phyloP scores from a whole-genome alignment of 345 rosid genomes.

The Dovyalis caffra region DNA sequence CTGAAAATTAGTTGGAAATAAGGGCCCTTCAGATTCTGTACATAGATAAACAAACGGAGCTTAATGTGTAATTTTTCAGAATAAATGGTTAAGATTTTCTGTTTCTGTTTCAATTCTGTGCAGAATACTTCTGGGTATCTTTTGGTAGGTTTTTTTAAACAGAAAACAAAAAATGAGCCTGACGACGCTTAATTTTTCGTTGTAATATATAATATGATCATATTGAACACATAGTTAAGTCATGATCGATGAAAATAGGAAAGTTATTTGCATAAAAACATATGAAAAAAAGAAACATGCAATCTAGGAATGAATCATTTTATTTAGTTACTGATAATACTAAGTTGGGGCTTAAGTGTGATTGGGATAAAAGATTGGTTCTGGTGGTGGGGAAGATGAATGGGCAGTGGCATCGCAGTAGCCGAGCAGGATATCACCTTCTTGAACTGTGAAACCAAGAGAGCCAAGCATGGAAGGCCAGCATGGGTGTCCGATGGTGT shows the following conservation, averaged over 20 bases:
- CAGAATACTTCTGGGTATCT: too few relatives aligned
- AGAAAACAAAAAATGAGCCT: too few relatives aligned
- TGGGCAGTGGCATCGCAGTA: not conserved
- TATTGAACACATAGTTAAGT: too few relatives aligned
- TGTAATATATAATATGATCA: too few relatives aligned
- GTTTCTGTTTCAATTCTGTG: too few relatives aligned
- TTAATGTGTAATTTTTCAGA: not conserved
- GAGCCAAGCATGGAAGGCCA: not conserved
- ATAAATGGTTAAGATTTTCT: too few relatives aligned
- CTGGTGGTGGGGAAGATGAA: not conserved
- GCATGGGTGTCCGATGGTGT: not conserved
- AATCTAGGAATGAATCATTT: not conserved
- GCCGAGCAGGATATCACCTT: not conserved
- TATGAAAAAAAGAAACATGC: not conserved
- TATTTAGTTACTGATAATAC: not conserved
- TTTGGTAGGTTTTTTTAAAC: too few relatives aligned
- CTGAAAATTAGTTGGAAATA: not conserved
- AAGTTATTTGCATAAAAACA: not conserved
- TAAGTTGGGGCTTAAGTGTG: not conserved
- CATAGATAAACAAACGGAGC: not conserved
- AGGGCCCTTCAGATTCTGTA: not conserved
- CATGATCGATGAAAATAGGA: too few relatives aligned
- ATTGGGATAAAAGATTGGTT: not conserved
- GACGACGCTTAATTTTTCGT: too few relatives aligned
- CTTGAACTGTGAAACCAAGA: not conserved